Evolutionary conservation across 2,329 filamentous ascomycete genomes (phyloP).

Genomic region (Xylaria sp.): DNA sequence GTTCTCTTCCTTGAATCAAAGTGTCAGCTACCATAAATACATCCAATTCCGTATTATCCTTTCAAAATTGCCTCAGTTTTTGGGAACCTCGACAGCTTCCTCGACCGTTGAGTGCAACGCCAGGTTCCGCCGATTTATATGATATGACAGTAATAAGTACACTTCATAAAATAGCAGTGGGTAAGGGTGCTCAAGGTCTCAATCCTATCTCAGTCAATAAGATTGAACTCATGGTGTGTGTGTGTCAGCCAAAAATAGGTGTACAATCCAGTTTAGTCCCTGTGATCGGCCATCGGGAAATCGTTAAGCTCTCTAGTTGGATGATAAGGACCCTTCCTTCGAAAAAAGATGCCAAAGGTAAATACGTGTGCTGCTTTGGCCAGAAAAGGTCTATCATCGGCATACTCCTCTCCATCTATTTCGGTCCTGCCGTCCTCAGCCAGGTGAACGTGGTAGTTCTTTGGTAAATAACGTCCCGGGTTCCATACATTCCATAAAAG

Average conservation of each 20-base stretch:
- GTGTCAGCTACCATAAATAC: background rate
- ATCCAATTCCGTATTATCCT: background rate
- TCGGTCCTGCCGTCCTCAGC: constrained; percentile 51
- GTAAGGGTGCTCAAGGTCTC: background rate
- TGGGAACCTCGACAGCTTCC: background rate
- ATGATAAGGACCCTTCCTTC: constrained; percentile 3
- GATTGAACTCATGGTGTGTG: background rate
- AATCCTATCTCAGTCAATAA: background rate
- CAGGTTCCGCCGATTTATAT: background rate
- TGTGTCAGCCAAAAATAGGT: background rate
- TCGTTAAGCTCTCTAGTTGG: background rate
- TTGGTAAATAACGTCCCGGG: constrained; percentile 55
- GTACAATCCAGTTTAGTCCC: background rate
- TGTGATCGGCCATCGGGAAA: background rate
- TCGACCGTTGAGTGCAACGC: background rate
- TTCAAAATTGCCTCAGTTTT: background rate
- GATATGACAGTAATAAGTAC: background rate
- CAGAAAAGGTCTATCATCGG: constrained; percentile 6
- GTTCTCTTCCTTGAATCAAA: too few species aligned
- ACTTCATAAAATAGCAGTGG: background rate
- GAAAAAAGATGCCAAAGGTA: constrained; percentile 16
- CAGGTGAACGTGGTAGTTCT: constrained; percentile 52
- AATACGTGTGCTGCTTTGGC: constrained; percentile 17
- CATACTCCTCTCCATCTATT: constrained; percentile 31
- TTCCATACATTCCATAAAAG: constrained; percentile 56